phyloP scores from a whole-genome alignment of 1,139 yeast genomes.

The Magnusiomyces suaveolens region DNA sequence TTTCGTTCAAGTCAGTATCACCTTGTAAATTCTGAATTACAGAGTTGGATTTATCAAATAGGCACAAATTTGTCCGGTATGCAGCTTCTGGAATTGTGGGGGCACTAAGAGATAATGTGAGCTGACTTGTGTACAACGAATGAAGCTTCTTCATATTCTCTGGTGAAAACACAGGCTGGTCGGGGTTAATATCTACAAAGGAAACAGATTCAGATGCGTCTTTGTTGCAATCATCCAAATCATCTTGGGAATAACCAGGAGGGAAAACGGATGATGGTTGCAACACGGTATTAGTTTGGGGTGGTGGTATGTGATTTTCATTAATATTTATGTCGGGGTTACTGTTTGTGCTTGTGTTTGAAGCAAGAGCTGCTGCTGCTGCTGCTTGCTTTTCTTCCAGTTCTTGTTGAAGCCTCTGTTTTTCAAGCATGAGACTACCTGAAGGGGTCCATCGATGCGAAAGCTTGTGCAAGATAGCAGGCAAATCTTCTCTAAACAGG shows the following conservation, averaged over 20 bases:
- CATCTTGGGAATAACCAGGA: too few species aligned
- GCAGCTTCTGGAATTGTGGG: constrained; percentile 49
- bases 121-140: constrained; percentile 65
- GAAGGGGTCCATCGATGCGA: constrained; percentile 61
- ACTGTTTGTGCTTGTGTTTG: too few species aligned
- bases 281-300: too few species aligned
- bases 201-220: constrained; percentile 17
- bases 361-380: constrained; percentile 5
- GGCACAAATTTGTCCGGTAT: constrained; percentile 39
- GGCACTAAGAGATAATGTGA: constrained; percentile 60
- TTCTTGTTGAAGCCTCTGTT: constrained; percentile 13
- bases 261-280: too few species aligned
- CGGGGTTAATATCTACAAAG: constrained; percentile 46
- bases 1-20: constrained; percentile 24
- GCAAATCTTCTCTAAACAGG: constrained; percentile 73
- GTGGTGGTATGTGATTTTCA: too few species aligned
- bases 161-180: constrained; percentile 51
- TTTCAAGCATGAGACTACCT: constrained; percentile 23
- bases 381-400: constrained; percentile 12
- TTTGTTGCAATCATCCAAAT: constrained; percentile 11
- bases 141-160: constrained; percentile 62
- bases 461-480: constrained; percentile 67
- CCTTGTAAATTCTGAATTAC: constrained; percentile 19
- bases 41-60: constrained; percentile 14
- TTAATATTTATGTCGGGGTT: too few species aligned